Evolutionary conservation across 352 stramenopile genomes (phyloP), one percentile per base, ranked within the genome.

Genomic region (Phytopythium helicoides): DNA sequence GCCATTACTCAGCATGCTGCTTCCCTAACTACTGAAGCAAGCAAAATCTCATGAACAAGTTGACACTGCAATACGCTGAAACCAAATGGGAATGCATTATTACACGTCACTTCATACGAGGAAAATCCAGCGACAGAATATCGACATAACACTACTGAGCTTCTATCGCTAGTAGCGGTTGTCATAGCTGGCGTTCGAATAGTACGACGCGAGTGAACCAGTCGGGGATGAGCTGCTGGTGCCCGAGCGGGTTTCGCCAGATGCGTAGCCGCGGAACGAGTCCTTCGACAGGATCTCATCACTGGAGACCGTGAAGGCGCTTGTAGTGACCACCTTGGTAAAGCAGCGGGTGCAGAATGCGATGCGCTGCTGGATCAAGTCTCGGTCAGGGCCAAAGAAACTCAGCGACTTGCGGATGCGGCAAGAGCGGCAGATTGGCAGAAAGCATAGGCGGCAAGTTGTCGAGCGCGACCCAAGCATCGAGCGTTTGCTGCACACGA

Each of bases 291-390:
- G 37, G 44, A 80, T 52, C 50, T 74, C 56, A 46, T 71, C 63
- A 11, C 60, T 63, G 18, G 63, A 54, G 23, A 72, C 58, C 14
- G 53, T 54, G 0, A 64, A 14, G 5, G 69, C 59, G 45, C 68
- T 72, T 54, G 67, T 59, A n/a, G 28, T 62, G 11, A 58, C 65
- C n/a, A 61, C 66, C 3, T 62, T 41, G 18, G 49, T 70, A 25
- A 78, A 57, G 46, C 71, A 81, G 21, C 44, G 36, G 1, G 55
- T 50, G 25, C 70, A 81, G 47, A 81, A 77, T 16, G 64, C 68
- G 52, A 81, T 59, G 25, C 71, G 66, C 15, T 62, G 58, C 44
- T 68, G 55, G 7, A 71, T 62, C 1, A 81, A 35, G 21, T 65
- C 28, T 45, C 71, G 47, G 26, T 76, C 70, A 6, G 63, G 54